Percentiles rank a stretch among this genome's conserved stretches.
Evolutionary conservation across 2,329 filamentous ascomycete species (phyloP).

Genomic region (Ascochyta lentis): DNA sequence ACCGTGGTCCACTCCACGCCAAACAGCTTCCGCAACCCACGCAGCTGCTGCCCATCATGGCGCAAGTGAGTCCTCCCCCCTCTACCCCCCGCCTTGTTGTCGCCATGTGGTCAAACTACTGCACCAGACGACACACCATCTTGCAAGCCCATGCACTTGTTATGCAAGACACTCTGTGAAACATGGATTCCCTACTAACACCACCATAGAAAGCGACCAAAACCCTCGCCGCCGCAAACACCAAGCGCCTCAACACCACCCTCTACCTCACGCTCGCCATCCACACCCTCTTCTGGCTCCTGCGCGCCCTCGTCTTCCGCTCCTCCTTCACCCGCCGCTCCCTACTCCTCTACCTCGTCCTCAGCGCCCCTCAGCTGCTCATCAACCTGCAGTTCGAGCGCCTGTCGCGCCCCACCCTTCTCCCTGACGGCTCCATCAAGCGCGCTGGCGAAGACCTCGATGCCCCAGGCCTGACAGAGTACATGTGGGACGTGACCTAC

Average conservation of each 20-base stretch:
- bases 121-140: no score
- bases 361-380: constrained; percentile 76
- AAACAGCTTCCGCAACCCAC: neutral
- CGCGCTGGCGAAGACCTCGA: constrained; percentile 86
- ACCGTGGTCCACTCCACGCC: neutral
- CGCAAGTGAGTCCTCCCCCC: constrained; percentile 26
- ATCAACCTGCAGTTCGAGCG: constrained; percentile 88
- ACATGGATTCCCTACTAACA: neutral
- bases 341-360: constrained; percentile 70
- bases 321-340: constrained; percentile 61
- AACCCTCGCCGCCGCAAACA: constrained; percentile 78
- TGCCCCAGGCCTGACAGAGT: constrained; percentile 88
- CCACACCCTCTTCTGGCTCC: constrained; percentile 76
- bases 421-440: constrained; percentile 67
- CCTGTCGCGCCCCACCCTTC: constrained; percentile 79
- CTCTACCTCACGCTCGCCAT: constrained; percentile 76
- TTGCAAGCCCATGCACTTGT: no score
- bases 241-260: constrained; percentile 76
- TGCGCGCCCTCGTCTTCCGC: constrained; percentile 70
- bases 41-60: constrained; percentile 25
- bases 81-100: neutral
- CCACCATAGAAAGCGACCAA: constrained; percentile 58
- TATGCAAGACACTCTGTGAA: neutral
- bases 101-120: neutral
- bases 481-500: constrained; percentile 97